A percentile compares a stretch with the other conserved stretches of the same genome.
Evolutionary conservation across 139 green algal genomes (phyloP).

Genomic region (Chlamydomonas urium): DNA sequence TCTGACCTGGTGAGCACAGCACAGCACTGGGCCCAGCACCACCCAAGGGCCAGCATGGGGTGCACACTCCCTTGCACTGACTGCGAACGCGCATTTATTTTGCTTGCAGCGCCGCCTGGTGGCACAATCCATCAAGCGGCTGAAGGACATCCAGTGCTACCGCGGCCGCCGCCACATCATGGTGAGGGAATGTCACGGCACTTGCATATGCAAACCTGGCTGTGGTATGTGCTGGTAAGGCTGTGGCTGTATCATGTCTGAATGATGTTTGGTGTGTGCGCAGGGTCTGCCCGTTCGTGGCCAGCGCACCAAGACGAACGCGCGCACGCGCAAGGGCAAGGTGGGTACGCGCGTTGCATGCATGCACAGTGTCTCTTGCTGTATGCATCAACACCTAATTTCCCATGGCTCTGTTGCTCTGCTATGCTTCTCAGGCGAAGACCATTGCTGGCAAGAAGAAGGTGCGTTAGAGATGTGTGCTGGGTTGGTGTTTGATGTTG

Average conservation of each 20-base stretch:
- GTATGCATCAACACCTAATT: neutral
- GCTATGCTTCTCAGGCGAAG: conserved; percentile 1
- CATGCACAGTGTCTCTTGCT: conserved; percentile 1
- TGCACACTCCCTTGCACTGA: neutral
- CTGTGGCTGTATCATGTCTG: neutral
- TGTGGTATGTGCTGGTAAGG: neutral
- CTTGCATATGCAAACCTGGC: neutral
- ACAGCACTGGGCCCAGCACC: neutral
- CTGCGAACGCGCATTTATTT: neutral
- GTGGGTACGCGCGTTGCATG: neutral
- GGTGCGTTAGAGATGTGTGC: too few relatives aligned
- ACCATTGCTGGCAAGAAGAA: conserved; percentile 25
- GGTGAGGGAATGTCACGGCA: too few relatives aligned
- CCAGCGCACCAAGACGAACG: conserved; percentile 97
- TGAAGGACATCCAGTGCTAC: conserved; percentile 99
- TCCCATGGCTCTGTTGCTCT: neutral
- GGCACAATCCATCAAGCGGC: conserved; percentile 91
- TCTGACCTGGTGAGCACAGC: conserved; percentile 71
- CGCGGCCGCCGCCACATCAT: conserved; percentile 87
- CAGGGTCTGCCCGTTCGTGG: conserved; percentile 85
- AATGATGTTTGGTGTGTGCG: conserved; percentile 3
- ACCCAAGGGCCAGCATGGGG: neutral
- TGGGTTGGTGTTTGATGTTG: too few relatives aligned
- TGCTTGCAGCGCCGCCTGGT: conserved; percentile 70
- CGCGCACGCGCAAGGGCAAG: conserved; percentile 88